Evolutionary conservation across 345 rosid genomes (phyloP).

Genomic region (Salix dunnii): DNA sequence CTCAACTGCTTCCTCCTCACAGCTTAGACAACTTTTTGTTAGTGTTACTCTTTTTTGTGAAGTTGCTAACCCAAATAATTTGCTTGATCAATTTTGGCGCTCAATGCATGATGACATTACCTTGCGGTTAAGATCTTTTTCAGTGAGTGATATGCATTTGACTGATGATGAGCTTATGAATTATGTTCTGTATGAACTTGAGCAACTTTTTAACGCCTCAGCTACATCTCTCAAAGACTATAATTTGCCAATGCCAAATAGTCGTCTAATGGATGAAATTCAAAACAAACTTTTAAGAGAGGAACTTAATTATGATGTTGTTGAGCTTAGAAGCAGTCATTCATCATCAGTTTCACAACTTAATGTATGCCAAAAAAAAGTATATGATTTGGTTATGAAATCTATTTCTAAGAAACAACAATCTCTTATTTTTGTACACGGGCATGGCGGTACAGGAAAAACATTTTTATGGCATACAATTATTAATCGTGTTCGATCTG

Average conservation of each 20-base stretch:
- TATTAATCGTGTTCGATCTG: neutral
- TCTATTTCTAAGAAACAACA: neutral
- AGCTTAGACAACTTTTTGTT: neutral
- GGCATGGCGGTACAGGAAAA: conserved; percentile 5
- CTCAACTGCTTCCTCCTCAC: neutral
- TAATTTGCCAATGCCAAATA: neutral
- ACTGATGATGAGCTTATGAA: too few species aligned
- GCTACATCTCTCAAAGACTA: neutral
- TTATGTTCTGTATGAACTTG: neutral
- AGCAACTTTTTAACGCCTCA: neutral
- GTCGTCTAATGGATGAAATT: neutral
- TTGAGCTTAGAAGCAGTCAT: neutral
- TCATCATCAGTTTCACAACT: neutral
- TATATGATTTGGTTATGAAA: neutral
- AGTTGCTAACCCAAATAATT: neutral
- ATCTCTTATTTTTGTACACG: neutral
- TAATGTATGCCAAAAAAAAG: neutral
- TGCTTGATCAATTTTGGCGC: neutral
- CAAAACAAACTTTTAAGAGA: neutral
- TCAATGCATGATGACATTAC: neutral
- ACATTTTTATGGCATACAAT: neutral
- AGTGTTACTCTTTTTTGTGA: neutral
- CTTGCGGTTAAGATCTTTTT: neutral
- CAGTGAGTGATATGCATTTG: too few species aligned
- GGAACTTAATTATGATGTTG: neutral